These are phyloP conservation scores for Emmonsiellopsis sp. DNA, from an alignment of 2,329 filamentous ascomycete species.

Conservation along the genomic window DNA sequence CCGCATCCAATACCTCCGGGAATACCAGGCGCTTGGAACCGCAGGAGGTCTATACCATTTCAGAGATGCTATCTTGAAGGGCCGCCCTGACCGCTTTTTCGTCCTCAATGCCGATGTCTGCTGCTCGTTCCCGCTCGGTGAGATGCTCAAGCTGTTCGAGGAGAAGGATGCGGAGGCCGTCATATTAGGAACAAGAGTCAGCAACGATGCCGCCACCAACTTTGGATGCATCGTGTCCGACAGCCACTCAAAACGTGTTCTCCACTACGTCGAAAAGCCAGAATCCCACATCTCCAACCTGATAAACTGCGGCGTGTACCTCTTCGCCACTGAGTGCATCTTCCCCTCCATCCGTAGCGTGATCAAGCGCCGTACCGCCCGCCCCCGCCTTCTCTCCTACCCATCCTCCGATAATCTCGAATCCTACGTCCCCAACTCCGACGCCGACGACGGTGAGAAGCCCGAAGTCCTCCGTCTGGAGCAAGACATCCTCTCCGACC, in stretches of 20 bases:
- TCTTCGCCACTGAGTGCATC: conserved; percentile 90
- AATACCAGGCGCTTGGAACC: conserved; percentile 93
- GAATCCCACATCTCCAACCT: conserved; percentile 96
- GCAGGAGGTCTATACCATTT: conserved; percentile 98
- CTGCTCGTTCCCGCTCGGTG: conserved; percentile 91
- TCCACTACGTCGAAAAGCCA: conserved; percentile 99
- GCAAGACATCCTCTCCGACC: conserved; percentile 90
- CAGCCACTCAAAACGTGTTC: conserved; percentile 82
- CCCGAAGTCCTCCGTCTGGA: conserved; percentile 88
- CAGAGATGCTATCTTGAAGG: conserved; percentile 96
- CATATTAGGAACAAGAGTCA: conserved; percentile 85
- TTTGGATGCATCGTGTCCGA: conserved; percentile 98
- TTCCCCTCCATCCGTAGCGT: conserved; percentile 90
- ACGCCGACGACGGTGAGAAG: conserved; percentile 65
- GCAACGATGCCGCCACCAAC: conserved; percentile 84
- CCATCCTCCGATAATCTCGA: conserved; percentile 92
- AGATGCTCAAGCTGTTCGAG: conserved; percentile 91
- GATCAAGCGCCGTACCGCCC: conserved; percentile 90
- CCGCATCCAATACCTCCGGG: conserved; percentile 87
- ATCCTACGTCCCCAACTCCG: conserved; percentile 54
- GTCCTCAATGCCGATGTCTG: conserved; percentile 97
- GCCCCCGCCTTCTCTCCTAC: conserved; percentile 86
- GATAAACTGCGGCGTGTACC: conserved; percentile 98
- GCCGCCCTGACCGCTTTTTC: conserved; percentile 87
- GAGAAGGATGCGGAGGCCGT: conserved; percentile 95